Evolutionary conservation across 495 filamentous ascomycete genomes (phyloP).

Genomic region (Talaromyces stipitatus): DNA sequence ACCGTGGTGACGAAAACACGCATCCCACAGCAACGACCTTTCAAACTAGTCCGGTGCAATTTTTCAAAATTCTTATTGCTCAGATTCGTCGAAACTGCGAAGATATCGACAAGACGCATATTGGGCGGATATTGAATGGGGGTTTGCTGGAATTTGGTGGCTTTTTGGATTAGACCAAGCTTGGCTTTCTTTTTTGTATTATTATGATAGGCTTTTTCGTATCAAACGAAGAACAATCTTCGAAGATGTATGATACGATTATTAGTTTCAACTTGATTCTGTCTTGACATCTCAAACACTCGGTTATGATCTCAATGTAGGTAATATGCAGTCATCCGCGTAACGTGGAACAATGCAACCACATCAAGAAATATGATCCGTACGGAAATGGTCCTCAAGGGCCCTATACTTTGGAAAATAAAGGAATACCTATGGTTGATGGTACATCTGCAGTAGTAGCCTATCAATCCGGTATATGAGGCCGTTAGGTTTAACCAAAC

Average conservation of each 20-base stretch:
- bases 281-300: too few relatives aligned
- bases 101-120: slow-evolving; percentile 44
- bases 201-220: too few relatives aligned
- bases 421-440: not conserved
- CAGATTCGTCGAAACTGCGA: slow-evolving; percentile 44
- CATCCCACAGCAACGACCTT: slow-evolving; percentile 23
- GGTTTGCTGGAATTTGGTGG: slow-evolving; percentile 22
- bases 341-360: too few relatives aligned
- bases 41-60: slow-evolving; percentile 43
- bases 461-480: not conserved
- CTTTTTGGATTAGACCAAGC: not conserved
- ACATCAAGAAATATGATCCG: too few relatives aligned
- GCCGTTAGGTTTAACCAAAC: not conserved
- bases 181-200: not conserved
- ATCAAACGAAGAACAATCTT: too few relatives aligned
- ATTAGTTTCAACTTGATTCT: too few relatives aligned
- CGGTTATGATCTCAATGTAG: too few relatives aligned
- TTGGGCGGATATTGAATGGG: slow-evolving; percentile 43
- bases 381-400: too few relatives aligned
- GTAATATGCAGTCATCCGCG: too few relatives aligned
- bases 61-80: slow-evolving; percentile 41
- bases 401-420: not conserved
- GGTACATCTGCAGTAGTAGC: not conserved
- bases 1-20: slow-evolving; percentile 6
- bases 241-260: too few relatives aligned